Conservation (phyloP, 108 stramenopile genomes). For the Cyclotella cryptica region DNA sequence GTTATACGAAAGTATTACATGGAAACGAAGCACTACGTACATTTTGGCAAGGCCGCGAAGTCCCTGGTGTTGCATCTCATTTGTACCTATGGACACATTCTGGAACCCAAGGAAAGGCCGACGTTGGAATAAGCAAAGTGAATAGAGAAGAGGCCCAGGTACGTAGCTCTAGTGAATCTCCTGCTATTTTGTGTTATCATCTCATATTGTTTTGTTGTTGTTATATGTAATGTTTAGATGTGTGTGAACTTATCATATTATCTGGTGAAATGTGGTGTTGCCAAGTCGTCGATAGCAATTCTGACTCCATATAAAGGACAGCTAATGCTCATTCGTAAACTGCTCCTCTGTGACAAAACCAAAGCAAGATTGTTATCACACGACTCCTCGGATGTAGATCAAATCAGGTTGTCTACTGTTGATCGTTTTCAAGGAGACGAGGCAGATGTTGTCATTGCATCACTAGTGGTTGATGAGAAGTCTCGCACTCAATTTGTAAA, state of each 20-base stretch:
- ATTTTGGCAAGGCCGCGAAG: slow-evolving; percentile 39
- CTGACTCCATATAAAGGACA: slow-evolving; percentile 62
- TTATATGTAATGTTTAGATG: background rate
- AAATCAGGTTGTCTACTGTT: slow-evolving; percentile 47
- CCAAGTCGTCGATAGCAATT: slow-evolving; percentile 46
- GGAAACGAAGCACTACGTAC: slow-evolving; percentile 10
- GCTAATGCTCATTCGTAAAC: slow-evolving; percentile 44
- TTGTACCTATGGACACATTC: slow-evolving; percentile 52
- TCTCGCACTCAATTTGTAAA: slow-evolving; percentile 51
- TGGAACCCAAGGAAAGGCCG: slow-evolving; percentile 26
- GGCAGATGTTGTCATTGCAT: slow-evolving; percentile 53
- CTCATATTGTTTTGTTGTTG: background rate
- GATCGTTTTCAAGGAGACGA: slow-evolving; percentile 63
- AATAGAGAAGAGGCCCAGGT: slow-evolving; percentile 43
- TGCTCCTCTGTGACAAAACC: slow-evolving; percentile 20
- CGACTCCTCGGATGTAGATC: slow-evolving; percentile 21
- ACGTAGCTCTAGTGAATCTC: no score
- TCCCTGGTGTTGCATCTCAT: slow-evolving; percentile 51
- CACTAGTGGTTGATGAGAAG: slow-evolving; percentile 53
- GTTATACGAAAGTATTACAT: slow-evolving; percentile 21
- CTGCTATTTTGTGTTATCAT: no score
- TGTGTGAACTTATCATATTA: slow-evolving; percentile 46
- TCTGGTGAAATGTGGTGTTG: slow-evolving; percentile 50
- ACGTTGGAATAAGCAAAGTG: slow-evolving; percentile 28
- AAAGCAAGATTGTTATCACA: slow-evolving; percentile 17